Base-by-base conservation (phyloP, 1,284 basidiomycete genomes). In the Fomitopsis schrenkii region DNA sequence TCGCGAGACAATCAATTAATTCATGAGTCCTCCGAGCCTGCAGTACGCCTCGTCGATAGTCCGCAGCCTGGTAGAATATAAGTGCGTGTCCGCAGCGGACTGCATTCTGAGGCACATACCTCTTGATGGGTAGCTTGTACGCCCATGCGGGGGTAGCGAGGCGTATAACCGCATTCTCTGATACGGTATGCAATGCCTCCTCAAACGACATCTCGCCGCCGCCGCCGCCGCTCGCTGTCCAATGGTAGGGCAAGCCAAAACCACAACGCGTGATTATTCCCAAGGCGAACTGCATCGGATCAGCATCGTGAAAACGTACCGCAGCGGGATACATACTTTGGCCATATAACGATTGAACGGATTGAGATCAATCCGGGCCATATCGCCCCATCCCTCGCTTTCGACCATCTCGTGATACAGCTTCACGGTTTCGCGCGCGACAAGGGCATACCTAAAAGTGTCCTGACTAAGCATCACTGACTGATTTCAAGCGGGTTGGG, bases 41-140 rank as follows among this genome's bases (percentile, higher is more conserved):
- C 33, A 26, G 38, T 57, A 61, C 7, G 62, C 64, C 8, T 40
- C 55, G 12, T 63, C 62, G 5, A 62, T 30, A 2, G 45, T 38
- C n/a, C 30, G 55, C 26, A 63, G 41, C 15, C 63, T 63, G 40
- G 22, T 7, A 22, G 12, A 1, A 42, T 36, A n/a, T 7, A 50
- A 33, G 30, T 33, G 8, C 30, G 30, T 8, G 30, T 33, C 4
- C 8, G 8, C 30, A 33, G 30, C 22, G 22, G 22, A 22, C 22
- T 33, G 30, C 30, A 33, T 33, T 40, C 22, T 12, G 14, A 40
- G 10, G 4, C 8, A n/a, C 60, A 26, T 46, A 64, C 67, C 22
- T 57, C 40, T 62, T 44, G 19, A 65, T 62, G 5, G 66, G 65
- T 1, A 65, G 55, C 22, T 42, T 55, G 58, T 59, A 66, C 1